A percentile compares a stretch with the other conserved stretches of the same genome.
phyloP scores from a whole-genome alignment of 2,329 filamentous ascomycete genomes.

The Penicillium nordicum region DNA sequence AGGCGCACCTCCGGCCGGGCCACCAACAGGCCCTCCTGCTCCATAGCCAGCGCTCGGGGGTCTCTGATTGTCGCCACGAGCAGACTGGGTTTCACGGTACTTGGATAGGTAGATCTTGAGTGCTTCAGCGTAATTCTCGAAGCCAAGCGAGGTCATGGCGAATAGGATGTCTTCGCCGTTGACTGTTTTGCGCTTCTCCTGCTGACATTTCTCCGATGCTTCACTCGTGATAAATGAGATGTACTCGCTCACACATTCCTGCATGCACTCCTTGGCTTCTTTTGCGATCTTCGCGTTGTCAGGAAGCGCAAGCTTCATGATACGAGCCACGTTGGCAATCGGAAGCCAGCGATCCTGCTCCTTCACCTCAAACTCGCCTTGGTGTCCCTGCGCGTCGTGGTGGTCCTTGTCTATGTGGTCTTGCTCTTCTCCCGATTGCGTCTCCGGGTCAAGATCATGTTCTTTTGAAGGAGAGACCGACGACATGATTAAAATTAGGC shows the following conservation, averaged over 20 bases:
- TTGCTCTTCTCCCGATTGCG: constrained; percentile 87
- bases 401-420: constrained; percentile 75
- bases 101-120: constrained; percentile 97
- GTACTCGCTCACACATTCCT: constrained; percentile 99
- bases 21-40: constrained; percentile 40
- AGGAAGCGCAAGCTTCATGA: constrained; percentile 97
- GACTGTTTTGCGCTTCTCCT: constrained; percentile 98
- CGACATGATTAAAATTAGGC: constrained; percentile 76
- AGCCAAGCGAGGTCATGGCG: constrained; percentile 97
- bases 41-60: constrained; percentile 49
- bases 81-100: constrained; percentile 90
- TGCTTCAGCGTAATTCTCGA: constrained; percentile 97
- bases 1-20: constrained; percentile 12
- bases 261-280: constrained; percentile 99
- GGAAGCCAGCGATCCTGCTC: constrained; percentile 99
- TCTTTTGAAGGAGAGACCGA: constrained; percentile 83
- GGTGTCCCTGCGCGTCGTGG: constrained; percentile 62
- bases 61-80: constrained; percentile 64
- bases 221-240: constrained; percentile 99
- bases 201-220: constrained; percentile 98
- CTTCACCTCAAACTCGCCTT: constrained; percentile 97
- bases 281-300: constrained; percentile 99
- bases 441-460: constrained; percentile 81
- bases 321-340: constrained; percentile 99
- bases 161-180: constrained; percentile 99